phyloP scores from a whole-genome alignment of 306 rosid genomes.

The Gleditsia sinensis region DNA sequence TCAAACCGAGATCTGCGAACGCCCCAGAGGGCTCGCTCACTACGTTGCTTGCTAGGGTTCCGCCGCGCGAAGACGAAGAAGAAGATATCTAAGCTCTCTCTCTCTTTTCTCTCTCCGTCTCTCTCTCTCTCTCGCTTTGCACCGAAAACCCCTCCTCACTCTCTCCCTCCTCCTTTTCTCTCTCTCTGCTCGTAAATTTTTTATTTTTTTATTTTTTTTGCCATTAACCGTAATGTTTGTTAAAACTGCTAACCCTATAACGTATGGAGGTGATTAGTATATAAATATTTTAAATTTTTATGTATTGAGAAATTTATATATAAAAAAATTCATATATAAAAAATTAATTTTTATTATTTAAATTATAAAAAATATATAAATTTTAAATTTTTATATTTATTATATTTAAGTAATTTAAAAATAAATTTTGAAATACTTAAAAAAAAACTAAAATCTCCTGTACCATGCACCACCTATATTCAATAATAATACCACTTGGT shows the following conservation, averaged over 20 bases:
- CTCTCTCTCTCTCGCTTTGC: slow-evolving; percentile 37
- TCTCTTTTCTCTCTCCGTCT: slow-evolving; percentile 7
- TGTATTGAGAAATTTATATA: no score
- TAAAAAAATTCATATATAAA: no score
- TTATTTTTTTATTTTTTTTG: background rate
- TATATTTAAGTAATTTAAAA: no score
- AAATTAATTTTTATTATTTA: no score
- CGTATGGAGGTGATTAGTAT: no score
- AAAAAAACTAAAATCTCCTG: no score
- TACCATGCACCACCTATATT: no score
- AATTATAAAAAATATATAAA: no score
- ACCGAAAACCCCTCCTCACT: slow-evolving; percentile 35
- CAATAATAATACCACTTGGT: no score
- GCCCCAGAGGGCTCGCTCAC: slow-evolving; percentile 20
- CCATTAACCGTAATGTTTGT: background rate
- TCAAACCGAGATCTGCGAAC: slow-evolving; percentile 50
- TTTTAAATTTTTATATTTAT: no score
- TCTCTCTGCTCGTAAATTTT: slow-evolving; percentile 14
- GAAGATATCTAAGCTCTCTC: background rate
- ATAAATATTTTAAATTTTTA: no score
- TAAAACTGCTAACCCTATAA: background rate
- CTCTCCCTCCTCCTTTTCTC: slow-evolving; percentile 35
- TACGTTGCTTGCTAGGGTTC: slow-evolving; percentile 44
- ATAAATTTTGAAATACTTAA: no score
- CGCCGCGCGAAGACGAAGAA: slow-evolving; percentile 55